Evolutionary conservation across 2,329 filamentous ascomycete genomes (phyloP), one percentile per base, ranked within the genome.

Genomic region (Cordyceps javanica): DNA sequence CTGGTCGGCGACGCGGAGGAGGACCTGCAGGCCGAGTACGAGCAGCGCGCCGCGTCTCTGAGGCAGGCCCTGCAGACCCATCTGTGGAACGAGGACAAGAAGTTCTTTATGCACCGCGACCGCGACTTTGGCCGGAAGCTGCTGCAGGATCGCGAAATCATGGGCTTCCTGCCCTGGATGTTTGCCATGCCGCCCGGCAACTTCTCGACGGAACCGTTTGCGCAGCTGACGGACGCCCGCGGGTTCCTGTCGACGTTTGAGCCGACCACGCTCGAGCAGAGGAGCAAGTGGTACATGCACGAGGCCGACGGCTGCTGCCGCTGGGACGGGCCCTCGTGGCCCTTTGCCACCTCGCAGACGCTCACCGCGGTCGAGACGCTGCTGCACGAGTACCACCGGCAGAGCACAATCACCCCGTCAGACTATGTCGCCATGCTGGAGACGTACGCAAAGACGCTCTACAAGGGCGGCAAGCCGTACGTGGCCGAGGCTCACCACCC

Each of bases 251-350:
- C 73, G 2, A 62, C 66, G 2, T 77, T 69, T 51, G 74, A 73
- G 1, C 73, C 75, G 13, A 75, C 73, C 5, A 77, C 74, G 5
- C 63, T 75, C 2, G 75, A 76, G 64, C 69, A 70, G 50, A 66
- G 68, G 19, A 71, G 74, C 59, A 68, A 68, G 5, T 76, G 72
- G 64, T 76, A 71, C 61, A 68, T 68, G 59, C 57, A 65, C 55
- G 55, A 64, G 32, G 60, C 61, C 1, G 57, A 61, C 4, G 58
- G 55, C 10, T 63, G 73, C 57, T 77, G 74, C 60, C 70, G 68
- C 54, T 77, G 75, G 75, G 69, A 77, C 55, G 75, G 75, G 1
- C 72, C 73, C 60, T 74, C 71, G n/a, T 77, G 75, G 75, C 75
- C 75, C 3, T 77, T 70, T 60, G 70, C 71, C 2, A 77, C 74